A percentile compares a stretch with the other conserved stretches of the same genome.
phyloP scores from a whole-genome alignment of 371 early-diverging fungal genomes.

The Mortierella sp. region DNA sequence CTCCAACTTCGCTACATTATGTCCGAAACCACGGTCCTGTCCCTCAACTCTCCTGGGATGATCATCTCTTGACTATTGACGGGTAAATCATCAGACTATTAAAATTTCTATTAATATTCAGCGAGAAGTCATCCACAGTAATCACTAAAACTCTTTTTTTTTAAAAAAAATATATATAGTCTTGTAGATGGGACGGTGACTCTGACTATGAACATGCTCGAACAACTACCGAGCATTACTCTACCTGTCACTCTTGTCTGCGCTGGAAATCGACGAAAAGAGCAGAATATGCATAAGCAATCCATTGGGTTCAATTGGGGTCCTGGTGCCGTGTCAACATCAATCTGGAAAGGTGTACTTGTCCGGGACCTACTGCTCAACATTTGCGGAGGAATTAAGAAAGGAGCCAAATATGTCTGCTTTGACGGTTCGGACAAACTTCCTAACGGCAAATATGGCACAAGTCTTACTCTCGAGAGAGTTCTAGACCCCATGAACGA shows the following conservation, averaged over 20 bases:
- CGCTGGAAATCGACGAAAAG: conserved; percentile 88
- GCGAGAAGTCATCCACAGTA: neutral
- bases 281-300: conserved; percentile 80
- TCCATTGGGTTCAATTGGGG: conserved; percentile 85
- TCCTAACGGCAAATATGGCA: conserved; percentile 80
- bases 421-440: conserved; percentile 79
- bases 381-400: conserved; percentile 58
- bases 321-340: conserved; percentile 78
- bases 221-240: conserved; percentile 59
- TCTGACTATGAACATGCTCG: conserved; percentile 70
- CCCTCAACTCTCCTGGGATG: conserved; percentile 69
- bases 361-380: conserved; percentile 79
- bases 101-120: neutral
- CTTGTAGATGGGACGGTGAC: conserved; percentile 63
- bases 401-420: conserved; percentile 71
- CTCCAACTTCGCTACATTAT: conserved; percentile 69
- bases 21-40: conserved; percentile 90
- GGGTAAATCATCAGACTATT: conserved; percentile 21
- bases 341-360: conserved; percentile 85
- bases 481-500: conserved; percentile 79
- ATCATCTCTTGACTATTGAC: conserved; percentile 56
- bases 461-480: conserved; percentile 78
- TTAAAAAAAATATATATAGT: conserved; percentile 33
- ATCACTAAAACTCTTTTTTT: neutral
- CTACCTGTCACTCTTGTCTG: conserved; percentile 78